These are phyloP conservation scores for Tetratostichococcus sp. DNA, from an alignment of 139 green algal species.

Conservation along the genomic window DNA sequence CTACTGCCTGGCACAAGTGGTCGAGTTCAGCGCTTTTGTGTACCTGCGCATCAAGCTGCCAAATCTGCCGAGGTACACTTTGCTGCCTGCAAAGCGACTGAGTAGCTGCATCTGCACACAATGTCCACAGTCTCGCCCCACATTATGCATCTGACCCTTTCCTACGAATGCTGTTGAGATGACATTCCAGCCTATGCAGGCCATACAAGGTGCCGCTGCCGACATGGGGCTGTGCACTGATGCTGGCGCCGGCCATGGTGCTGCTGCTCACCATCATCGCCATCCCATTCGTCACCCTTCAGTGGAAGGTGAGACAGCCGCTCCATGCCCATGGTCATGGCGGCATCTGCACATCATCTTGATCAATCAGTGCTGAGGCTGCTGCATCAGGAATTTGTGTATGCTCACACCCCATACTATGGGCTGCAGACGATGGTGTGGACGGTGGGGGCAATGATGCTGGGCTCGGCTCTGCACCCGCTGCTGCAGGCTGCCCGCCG, in stretches of 20 bases:
- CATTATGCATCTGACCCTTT: no score
- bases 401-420: no score
- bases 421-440: slow-evolving; percentile 36
- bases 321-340: no score
- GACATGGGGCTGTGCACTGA: slow-evolving; percentile 60
- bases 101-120: no score
- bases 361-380: no score
- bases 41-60: slow-evolving; percentile 71
- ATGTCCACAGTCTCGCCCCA: no score
- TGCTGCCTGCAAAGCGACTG: no score
- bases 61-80: slow-evolving; percentile 43
- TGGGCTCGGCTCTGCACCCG: slow-evolving; percentile 66
- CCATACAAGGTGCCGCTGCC: slow-evolving; percentile 73
- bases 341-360: no score
- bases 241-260: slow-evolving; percentile 70
- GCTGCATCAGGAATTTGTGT: background rate
- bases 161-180: no score
- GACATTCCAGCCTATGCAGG: no score
- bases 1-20: slow-evolving; percentile 92
- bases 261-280: slow-evolving; percentile 67
- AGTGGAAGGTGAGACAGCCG: slow-evolving; percentile 13
- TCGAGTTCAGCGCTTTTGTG: slow-evolving; percentile 94
- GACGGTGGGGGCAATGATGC: slow-evolving; percentile 31
- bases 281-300: slow-evolving; percentile 38
- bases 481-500: slow-evolving; percentile 42